These are phyloP conservation scores for Fomes fomentarius DNA, from an alignment of 1,284 basidiomycete species.

Conservation along the genomic window DNA sequence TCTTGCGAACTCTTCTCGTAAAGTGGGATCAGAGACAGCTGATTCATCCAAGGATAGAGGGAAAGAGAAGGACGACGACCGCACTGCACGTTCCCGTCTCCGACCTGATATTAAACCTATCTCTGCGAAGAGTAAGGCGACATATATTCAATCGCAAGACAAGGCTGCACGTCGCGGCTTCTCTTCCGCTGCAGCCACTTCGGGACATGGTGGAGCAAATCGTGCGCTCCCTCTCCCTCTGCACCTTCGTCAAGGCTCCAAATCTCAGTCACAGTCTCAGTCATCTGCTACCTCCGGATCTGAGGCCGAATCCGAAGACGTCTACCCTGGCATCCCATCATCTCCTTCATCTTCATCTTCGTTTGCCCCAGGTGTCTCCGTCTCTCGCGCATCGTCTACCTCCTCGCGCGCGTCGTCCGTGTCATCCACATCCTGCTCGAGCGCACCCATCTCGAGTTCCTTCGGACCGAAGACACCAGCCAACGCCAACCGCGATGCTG, in stretches of 20 bases:
- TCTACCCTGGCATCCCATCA: not conserved
- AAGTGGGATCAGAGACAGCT: too few species aligned
- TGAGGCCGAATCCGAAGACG: too few species aligned
- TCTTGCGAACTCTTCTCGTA: too few species aligned
- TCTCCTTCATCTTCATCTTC: not conserved
- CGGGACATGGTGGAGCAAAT: too few species aligned
- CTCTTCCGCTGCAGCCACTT: not conserved
- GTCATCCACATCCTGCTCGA: too few species aligned
- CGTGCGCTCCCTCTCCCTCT: too few species aligned
- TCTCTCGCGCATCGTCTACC: too few species aligned
- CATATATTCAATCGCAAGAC: not conserved
- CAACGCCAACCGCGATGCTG: not conserved
- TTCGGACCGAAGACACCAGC: not conserved
- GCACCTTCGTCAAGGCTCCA: too few species aligned
- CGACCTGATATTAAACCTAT: not conserved
- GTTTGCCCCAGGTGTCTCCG: too few species aligned
- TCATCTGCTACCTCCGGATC: not conserved
- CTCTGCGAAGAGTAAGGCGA: not conserved
- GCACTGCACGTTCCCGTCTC: not conserved
- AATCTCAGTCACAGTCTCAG: not conserved
- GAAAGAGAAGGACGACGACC: not conserved
- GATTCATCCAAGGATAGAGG: not conserved
- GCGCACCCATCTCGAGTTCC: conserved; percentile 1
- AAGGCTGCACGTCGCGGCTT: not conserved
- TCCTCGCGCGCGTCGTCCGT: not conserved